Conservation (phyloP, 2,329 filamentous ascomycete species). For the Ophiostoma triangulosporum region DNA sequence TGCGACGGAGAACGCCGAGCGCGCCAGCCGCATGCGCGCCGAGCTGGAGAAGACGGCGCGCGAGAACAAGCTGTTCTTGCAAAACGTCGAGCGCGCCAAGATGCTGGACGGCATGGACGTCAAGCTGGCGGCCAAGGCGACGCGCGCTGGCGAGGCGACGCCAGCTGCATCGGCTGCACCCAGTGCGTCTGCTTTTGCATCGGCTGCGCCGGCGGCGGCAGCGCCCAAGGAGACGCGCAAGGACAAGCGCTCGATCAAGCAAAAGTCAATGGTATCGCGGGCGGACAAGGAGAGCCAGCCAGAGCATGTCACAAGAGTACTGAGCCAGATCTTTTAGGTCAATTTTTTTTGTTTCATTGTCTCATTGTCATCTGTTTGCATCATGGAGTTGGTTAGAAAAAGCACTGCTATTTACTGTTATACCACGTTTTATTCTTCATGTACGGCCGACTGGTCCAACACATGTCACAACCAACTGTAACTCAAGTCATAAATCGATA, state of each 20-base stretch:
- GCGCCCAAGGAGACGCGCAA: background rate
- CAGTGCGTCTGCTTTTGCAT: background rate
- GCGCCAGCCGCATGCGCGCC: constrained; percentile 59
- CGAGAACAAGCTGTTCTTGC: constrained; percentile 71
- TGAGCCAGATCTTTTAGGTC: constrained; percentile 51
- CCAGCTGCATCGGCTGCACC: constrained; percentile 16
- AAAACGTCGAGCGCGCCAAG: constrained; percentile 68
- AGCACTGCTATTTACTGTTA: background rate
- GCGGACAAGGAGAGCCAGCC: constrained; percentile 32
- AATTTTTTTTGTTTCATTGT: background rate
- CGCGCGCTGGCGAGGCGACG: constrained; percentile 12
- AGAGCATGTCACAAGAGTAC: constrained; percentile 43
- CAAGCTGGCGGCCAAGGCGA: constrained; percentile 37
- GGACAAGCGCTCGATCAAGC: constrained; percentile 44
- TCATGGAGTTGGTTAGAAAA: background rate
- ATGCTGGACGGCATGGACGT: constrained; percentile 61
- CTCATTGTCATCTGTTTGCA: background rate
- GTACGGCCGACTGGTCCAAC: no score
- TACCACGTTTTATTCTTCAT: background rate
- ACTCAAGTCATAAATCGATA: background rate
- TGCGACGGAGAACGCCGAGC: constrained; percentile 66
- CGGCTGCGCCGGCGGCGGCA: constrained; percentile 17
- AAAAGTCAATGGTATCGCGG: constrained; percentile 46
- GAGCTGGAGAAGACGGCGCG: constrained; percentile 63
- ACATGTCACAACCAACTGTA: no score